Evolutionary conservation across 1,284 basidiomycete genomes (phyloP), one percentile per base, ranked within the genome.

Genomic region (Puccinia triticina): DNA sequence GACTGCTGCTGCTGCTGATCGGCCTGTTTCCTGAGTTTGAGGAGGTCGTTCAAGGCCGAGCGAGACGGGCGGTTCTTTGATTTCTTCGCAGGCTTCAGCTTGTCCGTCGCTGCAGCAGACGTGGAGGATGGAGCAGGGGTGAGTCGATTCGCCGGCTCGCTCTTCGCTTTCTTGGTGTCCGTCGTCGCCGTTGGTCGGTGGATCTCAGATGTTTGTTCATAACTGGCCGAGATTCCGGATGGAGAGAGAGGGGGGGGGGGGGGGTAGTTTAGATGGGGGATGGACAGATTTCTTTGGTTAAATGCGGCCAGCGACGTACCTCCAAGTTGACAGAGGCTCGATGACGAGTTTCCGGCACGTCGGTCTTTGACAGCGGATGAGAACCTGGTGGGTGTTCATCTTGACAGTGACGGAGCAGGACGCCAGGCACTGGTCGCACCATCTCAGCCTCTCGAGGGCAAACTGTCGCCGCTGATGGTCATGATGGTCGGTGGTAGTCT

Each of bases 391-490:
- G 3, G 43, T 71, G 48, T 71, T 71, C 18, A 71, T 29, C n/a
- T 71, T 71, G 48, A 53, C 4, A 11, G 26, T 48, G 26, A 71
- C 32, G 3, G 69, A 71, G 40, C 69, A 71, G 14, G 69, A 71
- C 18, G 69, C 69, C 43, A 48, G 14, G 16, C 69, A 71, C 14
- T 16, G 11, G 48, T 46, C 11, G 43, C 69, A 71, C 69, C 69
- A 71, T 50, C 26, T 29, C 5, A 71, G 23, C 34, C n/a, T 26
- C 4, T 26, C 29, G 23, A 46, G 32, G 26, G 46, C 46, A 21
- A 18, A 43, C n/a, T 69, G 7, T 2, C 12, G 67, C n/a, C n/a
- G 5, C 14, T 8, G 57, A 26, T n/a, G 57, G 5, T 53, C 11
- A 21, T 23, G 5, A 37, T 8, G n/a, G 29, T n/a, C 7, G 12